Conservation (phyloP, 169 alveolate genomes). For the Eimeria sp. region DNA sequence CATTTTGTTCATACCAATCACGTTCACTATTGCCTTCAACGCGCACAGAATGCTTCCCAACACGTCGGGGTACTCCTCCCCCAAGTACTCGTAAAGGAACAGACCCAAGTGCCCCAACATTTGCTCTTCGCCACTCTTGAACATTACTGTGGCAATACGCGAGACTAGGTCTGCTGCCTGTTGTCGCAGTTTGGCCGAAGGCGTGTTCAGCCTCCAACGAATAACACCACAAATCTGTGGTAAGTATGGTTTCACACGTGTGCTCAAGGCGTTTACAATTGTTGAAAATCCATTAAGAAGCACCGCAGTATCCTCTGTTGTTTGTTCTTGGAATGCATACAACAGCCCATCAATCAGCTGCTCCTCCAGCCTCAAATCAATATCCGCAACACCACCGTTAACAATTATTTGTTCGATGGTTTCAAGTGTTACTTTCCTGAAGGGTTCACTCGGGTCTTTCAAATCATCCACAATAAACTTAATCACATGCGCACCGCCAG, state of each 20-base stretch:
- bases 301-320: slow-evolving; percentile 97
- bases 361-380: slow-evolving; percentile 98
- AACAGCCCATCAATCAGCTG: slow-evolving; percentile 99
- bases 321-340: slow-evolving; percentile 98
- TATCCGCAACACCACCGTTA: slow-evolving; percentile 96
- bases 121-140: slow-evolving; percentile 98
- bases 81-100: slow-evolving; percentile 98
- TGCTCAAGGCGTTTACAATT: slow-evolving; percentile 97
- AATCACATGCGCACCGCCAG: slow-evolving; percentile 97
- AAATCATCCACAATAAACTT: slow-evolving; percentile 94
- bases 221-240: slow-evolving; percentile 99
- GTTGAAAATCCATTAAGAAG: slow-evolving; percentile 98
- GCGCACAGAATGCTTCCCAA: slow-evolving; percentile 99
- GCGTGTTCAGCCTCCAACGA: slow-evolving; percentile 96
- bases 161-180: slow-evolving; percentile 99
- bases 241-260: slow-evolving; percentile 98
- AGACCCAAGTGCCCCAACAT: slow-evolving; percentile 98
- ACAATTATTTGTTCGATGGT: slow-evolving; percentile 97
- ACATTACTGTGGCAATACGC: slow-evolving; percentile 98
- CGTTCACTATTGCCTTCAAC: slow-evolving; percentile 99
- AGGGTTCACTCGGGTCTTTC: slow-evolving; percentile 96
- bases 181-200: slow-evolving; percentile 98
- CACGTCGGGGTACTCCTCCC: slow-evolving; percentile 99
- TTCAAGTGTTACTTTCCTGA: slow-evolving; percentile 98
- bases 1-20: slow-evolving; percentile 99